phyloP scores from a whole-genome alignment of 1,139 yeast genomes.

The Yamadazyma membranifaciens region DNA sequence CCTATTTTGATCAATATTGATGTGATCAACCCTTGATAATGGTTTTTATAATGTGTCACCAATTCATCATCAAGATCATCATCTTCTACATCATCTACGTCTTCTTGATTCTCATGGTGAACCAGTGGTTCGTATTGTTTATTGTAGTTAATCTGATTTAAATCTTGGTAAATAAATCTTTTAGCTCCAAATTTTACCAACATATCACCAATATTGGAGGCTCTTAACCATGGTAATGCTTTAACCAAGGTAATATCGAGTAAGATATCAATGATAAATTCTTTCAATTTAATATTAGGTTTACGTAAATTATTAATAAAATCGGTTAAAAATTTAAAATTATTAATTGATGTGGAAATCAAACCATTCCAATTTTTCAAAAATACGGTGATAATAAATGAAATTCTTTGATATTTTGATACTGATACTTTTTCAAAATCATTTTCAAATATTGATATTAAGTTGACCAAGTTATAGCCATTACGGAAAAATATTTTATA shows the following conservation, averaged over 20 bases:
- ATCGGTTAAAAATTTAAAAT: conserved; percentile 56
- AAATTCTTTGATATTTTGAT: conserved; percentile 54
- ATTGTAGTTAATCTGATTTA: conserved; percentile 18
- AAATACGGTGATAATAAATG: conserved; percentile 58
- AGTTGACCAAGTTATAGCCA: conserved; percentile 61
- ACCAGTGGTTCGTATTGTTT: conserved; percentile 24
- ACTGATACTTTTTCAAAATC: conserved; percentile 11
- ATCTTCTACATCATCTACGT: conserved; percentile 10
- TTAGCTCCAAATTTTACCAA: conserved; percentile 16
- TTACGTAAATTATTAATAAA: conserved; percentile 63
- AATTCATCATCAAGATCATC: conserved; percentile 22
- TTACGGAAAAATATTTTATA: conserved; percentile 57
- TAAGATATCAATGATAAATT: conserved; percentile 66
- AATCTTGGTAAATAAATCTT: conserved; percentile 9
- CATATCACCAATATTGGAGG: conserved; percentile 34
- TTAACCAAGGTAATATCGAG: conserved; percentile 65
- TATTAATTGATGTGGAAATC: conserved; percentile 58
- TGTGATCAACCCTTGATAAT: conserved; percentile 61
- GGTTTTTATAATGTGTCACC: conserved; percentile 33
- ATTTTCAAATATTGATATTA: conserved; percentile 59
- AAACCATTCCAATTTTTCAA: conserved; percentile 80
- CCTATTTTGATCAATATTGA: conserved; percentile 56
- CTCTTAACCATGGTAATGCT: conserved; percentile 57
- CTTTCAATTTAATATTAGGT: conserved; percentile 57
- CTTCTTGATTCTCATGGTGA: conserved; percentile 54